phyloP scores from a whole-genome alignment of 441 rosid species.

The Euphorbia celastroides region DNA sequence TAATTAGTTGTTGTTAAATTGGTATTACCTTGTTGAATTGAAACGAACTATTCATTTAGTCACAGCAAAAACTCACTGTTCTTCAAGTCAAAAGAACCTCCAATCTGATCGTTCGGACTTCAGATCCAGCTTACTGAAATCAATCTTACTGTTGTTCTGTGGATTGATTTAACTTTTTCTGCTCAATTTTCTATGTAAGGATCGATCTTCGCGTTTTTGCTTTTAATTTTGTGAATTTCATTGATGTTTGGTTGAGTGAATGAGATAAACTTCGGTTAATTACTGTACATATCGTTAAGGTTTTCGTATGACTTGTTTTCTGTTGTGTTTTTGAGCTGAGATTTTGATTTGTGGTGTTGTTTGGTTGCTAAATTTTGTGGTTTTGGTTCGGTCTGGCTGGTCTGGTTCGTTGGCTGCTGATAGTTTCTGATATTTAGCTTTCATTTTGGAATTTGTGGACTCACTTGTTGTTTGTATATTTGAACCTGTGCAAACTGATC shows the following conservation, averaged over 20 bases:
- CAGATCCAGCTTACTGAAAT: slow-evolving; percentile 6
- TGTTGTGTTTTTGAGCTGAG: not conserved
- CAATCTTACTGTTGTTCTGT: not conserved
- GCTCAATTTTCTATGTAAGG: slow-evolving; percentile 21
- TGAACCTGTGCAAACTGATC: not conserved
- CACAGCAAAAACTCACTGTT: too few relatives aligned
- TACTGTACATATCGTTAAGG: too few relatives aligned
- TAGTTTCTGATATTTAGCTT: not conserved
- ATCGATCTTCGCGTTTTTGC: slow-evolving; percentile 1
- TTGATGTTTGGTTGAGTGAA: not conserved
- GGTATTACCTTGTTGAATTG: too few relatives aligned
- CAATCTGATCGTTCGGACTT: not conserved
- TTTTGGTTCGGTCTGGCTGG: slow-evolving; percentile 18
- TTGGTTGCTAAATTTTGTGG: not conserved
- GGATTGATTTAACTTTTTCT: not conserved
- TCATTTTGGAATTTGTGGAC: not conserved
- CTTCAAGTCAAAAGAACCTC: slow-evolving; percentile 14
- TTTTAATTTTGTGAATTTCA: not conserved
- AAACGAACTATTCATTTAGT: too few relatives aligned
- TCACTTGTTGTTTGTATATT: not conserved
- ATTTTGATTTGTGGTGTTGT: not conserved
- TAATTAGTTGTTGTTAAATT: too few relatives aligned
- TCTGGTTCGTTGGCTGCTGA: not conserved
- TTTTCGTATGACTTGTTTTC: not conserved
- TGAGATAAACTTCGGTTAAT: slow-evolving; percentile 12